phyloP scores from a whole-genome alignment of 495 filamentous ascomycete genomes.

The Aspergillus egyptiacus region DNA sequence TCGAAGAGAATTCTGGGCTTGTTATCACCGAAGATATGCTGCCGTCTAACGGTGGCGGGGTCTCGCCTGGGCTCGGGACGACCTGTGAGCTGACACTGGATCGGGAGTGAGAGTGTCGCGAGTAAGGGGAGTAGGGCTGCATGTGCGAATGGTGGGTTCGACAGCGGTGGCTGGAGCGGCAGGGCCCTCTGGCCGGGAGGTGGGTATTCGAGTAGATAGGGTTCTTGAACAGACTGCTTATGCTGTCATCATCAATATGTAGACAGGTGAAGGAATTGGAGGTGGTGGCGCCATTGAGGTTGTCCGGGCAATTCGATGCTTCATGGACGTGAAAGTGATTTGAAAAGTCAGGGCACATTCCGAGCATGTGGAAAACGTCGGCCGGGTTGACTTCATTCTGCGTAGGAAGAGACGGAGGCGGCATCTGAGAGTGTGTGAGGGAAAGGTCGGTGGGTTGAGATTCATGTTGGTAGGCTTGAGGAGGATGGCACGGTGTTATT shows the following conservation, averaged over 20 bases:
- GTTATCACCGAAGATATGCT: constrained; percentile 36
- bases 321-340: constrained; percentile 26
- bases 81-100: constrained; percentile 41
- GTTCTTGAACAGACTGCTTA: constrained; percentile 23
- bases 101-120: constrained; percentile 38
- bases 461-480: constrained; percentile 29
- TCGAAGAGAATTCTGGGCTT: constrained; percentile 33
- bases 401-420: constrained; percentile 20
- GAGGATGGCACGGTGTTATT: constrained; percentile 31
- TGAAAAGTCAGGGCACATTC: constrained; percentile 33
- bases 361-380: constrained; percentile 41
- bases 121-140: constrained; percentile 38
- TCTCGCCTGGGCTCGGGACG: constrained; percentile 36
- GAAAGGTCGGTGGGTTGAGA: constrained; percentile 15
- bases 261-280: constrained; percentile 27
- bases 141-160: constrained; percentile 33
- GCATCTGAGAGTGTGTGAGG: constrained; percentile 14
- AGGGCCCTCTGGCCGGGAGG: constrained; percentile 26
- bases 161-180: constrained; percentile 33
- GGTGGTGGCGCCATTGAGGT: constrained; percentile 12
- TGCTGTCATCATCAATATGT: constrained; percentile 16
- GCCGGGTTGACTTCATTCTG: constrained; percentile 33
- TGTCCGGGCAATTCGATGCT: constrained; percentile 13
- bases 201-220: constrained; percentile 20
- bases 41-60: constrained; percentile 40